Evolutionary conservation across 164 flowering plant species (phyloP).

Genomic region (Umbellularia californica): DNA sequence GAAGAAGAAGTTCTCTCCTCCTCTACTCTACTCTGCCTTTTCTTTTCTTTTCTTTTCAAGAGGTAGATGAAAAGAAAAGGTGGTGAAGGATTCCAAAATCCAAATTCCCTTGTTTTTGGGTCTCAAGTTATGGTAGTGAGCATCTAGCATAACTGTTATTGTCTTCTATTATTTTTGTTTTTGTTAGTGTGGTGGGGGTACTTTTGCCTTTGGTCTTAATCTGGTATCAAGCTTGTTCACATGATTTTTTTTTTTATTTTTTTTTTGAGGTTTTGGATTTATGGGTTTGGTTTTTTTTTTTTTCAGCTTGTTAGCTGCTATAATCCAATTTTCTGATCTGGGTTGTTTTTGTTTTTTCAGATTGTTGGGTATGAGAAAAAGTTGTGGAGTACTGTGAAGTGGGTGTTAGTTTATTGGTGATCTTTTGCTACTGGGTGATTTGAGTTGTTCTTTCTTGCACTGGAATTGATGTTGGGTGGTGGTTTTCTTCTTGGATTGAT

Average conservation of each 20-base stretch:
- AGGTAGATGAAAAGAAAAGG: background rate
- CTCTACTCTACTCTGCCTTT: background rate
- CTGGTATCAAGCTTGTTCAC: background rate
- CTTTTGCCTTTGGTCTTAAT: background rate
- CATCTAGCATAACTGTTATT: background rate
- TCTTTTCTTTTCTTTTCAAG: background rate
- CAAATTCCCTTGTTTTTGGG: background rate
- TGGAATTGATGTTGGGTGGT: background rate
- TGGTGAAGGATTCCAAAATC: conserved; percentile 5
- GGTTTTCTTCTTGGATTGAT: background rate
- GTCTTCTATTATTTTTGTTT: background rate
- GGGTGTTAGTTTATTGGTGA: background rate
- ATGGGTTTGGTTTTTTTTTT: background rate
- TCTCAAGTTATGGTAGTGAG: background rate
- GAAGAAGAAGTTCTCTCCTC: background rate
- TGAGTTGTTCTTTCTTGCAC: background rate
- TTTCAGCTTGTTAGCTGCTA: background rate
- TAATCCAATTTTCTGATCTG: background rate
- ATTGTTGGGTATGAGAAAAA: background rate
- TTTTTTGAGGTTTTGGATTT: background rate
- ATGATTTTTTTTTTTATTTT: background rate
- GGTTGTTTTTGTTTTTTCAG: background rate
- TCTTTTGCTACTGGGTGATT: background rate
- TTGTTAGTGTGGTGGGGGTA: background rate
- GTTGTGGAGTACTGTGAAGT: background rate